phyloP scores from a whole-genome alignment of 202 grass and related monocot genomes.

The Saccharum hybrid region DNA sequence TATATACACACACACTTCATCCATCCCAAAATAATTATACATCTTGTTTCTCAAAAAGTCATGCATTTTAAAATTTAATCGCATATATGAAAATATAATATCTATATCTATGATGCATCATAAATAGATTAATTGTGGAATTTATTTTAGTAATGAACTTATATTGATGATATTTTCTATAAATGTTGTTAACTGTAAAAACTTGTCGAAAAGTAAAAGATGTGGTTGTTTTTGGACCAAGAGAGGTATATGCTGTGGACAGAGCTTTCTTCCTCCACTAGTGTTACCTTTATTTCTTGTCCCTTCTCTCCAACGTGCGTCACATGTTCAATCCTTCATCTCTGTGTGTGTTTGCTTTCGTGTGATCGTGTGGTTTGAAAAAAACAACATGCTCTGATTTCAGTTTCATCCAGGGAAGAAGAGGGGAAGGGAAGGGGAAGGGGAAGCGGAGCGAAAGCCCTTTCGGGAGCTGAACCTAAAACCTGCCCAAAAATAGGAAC shows the following conservation, averaged over 20 bases:
- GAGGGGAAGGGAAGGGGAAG: no score
- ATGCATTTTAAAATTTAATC: not conserved
- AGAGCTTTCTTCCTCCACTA: not conserved
- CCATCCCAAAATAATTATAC: not conserved
- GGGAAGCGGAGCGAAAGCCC: not conserved
- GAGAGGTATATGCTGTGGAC: not conserved
- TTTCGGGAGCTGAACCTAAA: constrained; percentile 44
- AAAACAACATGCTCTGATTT: not conserved
- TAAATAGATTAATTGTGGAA: no score
- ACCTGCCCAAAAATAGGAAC: constrained; percentile 40
- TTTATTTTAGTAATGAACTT: not conserved
- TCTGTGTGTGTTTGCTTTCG: not conserved
- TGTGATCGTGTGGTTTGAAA: not conserved
- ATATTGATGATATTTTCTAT: not conserved
- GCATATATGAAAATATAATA: no score
- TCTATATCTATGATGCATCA: no score
- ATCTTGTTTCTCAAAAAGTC: not conserved
- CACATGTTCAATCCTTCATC: not conserved
- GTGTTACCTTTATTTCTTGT: not conserved
- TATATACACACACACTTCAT: not conserved
- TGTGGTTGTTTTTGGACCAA: not conserved
- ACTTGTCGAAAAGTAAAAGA: not conserved
- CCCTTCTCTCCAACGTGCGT: not conserved
- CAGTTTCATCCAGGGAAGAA: not conserved
- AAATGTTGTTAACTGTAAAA: not conserved